These are phyloP conservation scores for Serendipita sp. DNA, from an alignment of 768 basidiomycete genomes.

Conservation along the genomic window DNA sequence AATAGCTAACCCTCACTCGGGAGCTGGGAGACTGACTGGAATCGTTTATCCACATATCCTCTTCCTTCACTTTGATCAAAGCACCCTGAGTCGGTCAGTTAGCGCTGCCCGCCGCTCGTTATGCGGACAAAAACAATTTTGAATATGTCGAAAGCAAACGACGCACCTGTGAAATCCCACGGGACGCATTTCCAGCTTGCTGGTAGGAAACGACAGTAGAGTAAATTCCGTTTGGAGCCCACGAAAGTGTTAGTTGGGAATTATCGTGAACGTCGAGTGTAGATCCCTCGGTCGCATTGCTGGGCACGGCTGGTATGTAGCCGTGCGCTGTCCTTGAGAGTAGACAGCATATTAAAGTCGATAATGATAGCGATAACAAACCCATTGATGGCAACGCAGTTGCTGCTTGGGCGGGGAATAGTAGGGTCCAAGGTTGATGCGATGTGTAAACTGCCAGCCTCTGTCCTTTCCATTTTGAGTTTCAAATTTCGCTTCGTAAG, in stretches of 20 bases:
- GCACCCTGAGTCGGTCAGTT: background rate
- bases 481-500: no score
- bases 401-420: no score
- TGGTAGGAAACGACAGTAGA: background rate
- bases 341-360: no score
- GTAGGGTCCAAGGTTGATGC: no score
- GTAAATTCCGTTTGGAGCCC: background rate
- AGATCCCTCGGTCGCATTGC: background rate
- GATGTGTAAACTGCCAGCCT: no score
- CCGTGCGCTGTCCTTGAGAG: background rate
- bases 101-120: background rate
- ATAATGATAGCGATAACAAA: no score
- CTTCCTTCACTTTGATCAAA: background rate
- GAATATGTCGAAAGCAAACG: background rate
- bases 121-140: background rate
- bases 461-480: no score
- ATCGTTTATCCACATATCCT: constrained; percentile 8
- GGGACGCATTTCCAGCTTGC: background rate
- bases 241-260: background rate
- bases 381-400: no score
- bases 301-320: background rate
- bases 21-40: constrained; percentile 25
- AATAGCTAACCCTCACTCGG: background rate
- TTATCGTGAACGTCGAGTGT: background rate
- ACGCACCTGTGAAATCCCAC: constrained; percentile 1